Evolutionary conservation across 2,329 filamentous ascomycete species (phyloP).

Genomic region (Colletotrichum gigasporum): DNA sequence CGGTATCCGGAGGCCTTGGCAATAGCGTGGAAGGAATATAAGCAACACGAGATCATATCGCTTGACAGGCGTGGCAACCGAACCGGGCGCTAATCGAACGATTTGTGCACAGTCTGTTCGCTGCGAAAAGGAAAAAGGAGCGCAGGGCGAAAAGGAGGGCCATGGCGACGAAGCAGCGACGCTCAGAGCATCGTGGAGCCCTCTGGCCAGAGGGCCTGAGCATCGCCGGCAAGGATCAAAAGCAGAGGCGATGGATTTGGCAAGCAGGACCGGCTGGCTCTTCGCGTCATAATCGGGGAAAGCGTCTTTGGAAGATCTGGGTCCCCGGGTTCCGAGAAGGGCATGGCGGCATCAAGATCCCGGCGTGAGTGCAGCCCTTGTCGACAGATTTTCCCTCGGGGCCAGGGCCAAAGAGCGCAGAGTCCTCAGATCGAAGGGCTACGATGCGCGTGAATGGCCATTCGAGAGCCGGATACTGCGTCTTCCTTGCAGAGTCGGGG

Average conservation of each 20-base stretch:
- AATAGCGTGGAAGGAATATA: background rate
- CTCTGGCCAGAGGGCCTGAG: slow-evolving; percentile 16
- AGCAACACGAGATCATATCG: slow-evolving; percentile 14
- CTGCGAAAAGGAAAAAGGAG: background rate
- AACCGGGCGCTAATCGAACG: slow-evolving; percentile 8
- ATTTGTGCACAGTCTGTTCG: slow-evolving; percentile 12
- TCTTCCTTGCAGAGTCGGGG: slow-evolving; percentile 6
- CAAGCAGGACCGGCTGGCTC: slow-evolving; percentile 10
- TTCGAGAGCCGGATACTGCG: background rate
- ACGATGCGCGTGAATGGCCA: slow-evolving; percentile 3
- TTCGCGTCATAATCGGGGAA: slow-evolving; percentile 11
- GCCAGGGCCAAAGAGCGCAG: background rate
- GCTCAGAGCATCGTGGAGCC: slow-evolving; percentile 17
- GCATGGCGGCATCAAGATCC: slow-evolving; percentile 9
- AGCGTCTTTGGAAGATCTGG: background rate
- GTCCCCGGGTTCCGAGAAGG: background rate
- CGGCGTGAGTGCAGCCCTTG: background rate
- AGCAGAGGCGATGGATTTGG: slow-evolving; percentile 9
- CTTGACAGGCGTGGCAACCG: slow-evolving; percentile 6
- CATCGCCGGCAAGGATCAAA: background rate
- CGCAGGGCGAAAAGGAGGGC: background rate
- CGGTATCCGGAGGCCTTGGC: background rate
- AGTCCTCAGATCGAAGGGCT: background rate
- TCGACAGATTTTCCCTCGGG: slow-evolving; percentile 2
- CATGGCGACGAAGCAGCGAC: background rate